Conservation (phyloP, 2,329 filamentous ascomycete species). For the Fusarium heterosporum region DNA sequence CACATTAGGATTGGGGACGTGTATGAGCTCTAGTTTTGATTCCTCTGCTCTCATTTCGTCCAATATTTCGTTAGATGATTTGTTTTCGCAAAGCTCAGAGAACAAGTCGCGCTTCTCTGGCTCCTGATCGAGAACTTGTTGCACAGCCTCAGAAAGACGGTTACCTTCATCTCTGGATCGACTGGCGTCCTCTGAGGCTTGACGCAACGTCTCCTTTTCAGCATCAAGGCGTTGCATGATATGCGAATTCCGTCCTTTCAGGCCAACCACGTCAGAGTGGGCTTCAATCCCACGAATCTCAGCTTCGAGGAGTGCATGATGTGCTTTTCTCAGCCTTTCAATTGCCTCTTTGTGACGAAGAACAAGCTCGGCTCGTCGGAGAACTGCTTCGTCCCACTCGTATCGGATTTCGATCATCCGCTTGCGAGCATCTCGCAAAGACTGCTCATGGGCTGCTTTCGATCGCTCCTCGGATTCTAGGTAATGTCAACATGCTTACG, state of each 20-base stretch:
- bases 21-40: slow-evolving; percentile 82
- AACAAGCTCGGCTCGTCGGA: slow-evolving; percentile 67
- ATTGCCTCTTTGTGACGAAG: slow-evolving; percentile 69
- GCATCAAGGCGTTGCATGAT: slow-evolving; percentile 66
- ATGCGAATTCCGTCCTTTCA: slow-evolving; percentile 73
- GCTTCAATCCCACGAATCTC: slow-evolving; percentile 82
- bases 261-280: slow-evolving; percentile 77
- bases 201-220: slow-evolving; percentile 53
- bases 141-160: slow-evolving; percentile 52
- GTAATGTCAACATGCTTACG: background rate
- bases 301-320: slow-evolving; percentile 74
- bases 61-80: slow-evolving; percentile 73
- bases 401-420: slow-evolving; percentile 62
- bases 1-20: slow-evolving; percentile 79
- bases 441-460: slow-evolving; percentile 49
- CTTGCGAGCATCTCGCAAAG: slow-evolving; percentile 50
- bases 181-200: slow-evolving; percentile 56
- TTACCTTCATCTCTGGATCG: slow-evolving; percentile 51
- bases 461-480: slow-evolving; percentile 53
- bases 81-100: slow-evolving; percentile 58
- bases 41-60: slow-evolving; percentile 79
- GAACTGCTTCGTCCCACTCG: slow-evolving; percentile 65
- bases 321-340: slow-evolving; percentile 69
- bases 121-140: slow-evolving; percentile 55
- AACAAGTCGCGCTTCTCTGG: slow-evolving; percentile 57